Percentiles rank a stretch among this genome's conserved stretches.
These are phyloP conservation scores for Cryptococcus amylolentus DNA, from an alignment of 1,284 basidiomycete genomes.

Conservation along the genomic window DNA sequence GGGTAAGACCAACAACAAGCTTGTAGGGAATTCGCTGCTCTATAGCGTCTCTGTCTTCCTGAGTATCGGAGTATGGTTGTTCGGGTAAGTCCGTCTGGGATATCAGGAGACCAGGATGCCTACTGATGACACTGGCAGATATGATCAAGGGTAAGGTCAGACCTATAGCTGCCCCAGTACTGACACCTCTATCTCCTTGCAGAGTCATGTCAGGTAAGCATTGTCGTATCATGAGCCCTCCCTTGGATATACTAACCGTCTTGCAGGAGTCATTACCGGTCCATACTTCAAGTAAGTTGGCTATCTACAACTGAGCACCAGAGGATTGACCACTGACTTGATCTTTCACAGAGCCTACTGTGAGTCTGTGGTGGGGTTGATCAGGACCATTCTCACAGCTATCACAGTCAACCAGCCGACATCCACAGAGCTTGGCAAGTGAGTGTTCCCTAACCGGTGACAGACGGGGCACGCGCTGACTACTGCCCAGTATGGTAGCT, in stretches of 20 bases:
- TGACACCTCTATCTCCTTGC: neutral
- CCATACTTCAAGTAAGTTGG: slow-evolving; percentile 67
- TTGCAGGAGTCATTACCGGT: slow-evolving; percentile 81
- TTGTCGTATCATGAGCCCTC: neutral
- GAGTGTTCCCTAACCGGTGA: slow-evolving; percentile 9
- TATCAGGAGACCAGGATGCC: neutral
- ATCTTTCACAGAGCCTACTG: slow-evolving; percentile 27
- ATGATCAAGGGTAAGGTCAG: slow-evolving; percentile 76
- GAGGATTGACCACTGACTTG: neutral
- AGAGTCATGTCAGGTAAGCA: slow-evolving; percentile 46
- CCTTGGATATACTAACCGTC: slow-evolving; percentile 9
- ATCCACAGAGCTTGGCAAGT: slow-evolving; percentile 53
- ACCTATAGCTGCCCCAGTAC: neutral
- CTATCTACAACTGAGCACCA: neutral
- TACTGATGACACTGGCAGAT: slow-evolving; percentile 42
- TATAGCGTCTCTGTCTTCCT: slow-evolving; percentile 37
- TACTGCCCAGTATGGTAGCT: slow-evolving; percentile 72
- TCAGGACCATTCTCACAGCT: neutral
- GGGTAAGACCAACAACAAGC: slow-evolving; percentile 49
- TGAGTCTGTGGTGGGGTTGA: slow-evolving; percentile 6
- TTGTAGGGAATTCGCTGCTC: slow-evolving; percentile 76
- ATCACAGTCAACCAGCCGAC: slow-evolving; percentile 65
- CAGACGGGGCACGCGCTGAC: slow-evolving; percentile 53
- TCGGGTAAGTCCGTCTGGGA: slow-evolving; percentile 56
- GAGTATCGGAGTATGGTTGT: slow-evolving; percentile 56